Evolutionary conservation across 106 monocot genomes (phyloP), one percentile per base, ranked within the genome.

Genomic region (Narthecium ossifragum): DNA sequence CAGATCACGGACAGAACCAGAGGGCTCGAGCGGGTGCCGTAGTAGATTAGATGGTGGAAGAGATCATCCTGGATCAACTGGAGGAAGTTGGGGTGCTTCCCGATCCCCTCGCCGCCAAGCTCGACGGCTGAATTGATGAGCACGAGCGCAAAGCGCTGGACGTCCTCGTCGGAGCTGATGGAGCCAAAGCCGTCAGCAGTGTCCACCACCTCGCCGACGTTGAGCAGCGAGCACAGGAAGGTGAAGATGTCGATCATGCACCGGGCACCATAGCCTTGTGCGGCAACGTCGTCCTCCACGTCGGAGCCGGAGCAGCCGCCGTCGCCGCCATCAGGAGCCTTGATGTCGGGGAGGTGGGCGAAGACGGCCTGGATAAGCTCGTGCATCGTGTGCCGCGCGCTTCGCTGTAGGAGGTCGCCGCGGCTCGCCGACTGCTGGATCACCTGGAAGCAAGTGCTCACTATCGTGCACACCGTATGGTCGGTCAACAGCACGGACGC

Each of bases 1-100:
- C 96, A 98, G 36, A 84, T 84, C 81, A 84, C 87, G 40, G 96
- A 98, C 18, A 98, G 71, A 21, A 98, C 76, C 26, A 84, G 68
- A 0, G 84, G 90, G 64, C 84, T 61, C 0, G 70, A 69, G 1
- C 73, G 39, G 7, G 73, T 48, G 1, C 75, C 90, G 34, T 79
- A 81, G 43, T 76, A 81, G 55, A 98, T 83, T 40, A 98, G 61
- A 59, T 98, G 69, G 66, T 79, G 78, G 50, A 90, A 90, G 8
- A 90, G 67, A 31, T 98, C 86, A 33, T 98, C 90, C 37, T 98
- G 78, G 59, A 98, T 71, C 43, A 84, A 64, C 8, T 66, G 54
- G 12, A 91, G 70, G 6, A 98, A 73, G 70, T 63, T 75, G 0
- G 80, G 70, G 30, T 98, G 90, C 51, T 48, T 58, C 5, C 79